phyloP scores from a whole-genome alignment of 148 eudicot genomes.

The Diospyros lotus region DNA sequence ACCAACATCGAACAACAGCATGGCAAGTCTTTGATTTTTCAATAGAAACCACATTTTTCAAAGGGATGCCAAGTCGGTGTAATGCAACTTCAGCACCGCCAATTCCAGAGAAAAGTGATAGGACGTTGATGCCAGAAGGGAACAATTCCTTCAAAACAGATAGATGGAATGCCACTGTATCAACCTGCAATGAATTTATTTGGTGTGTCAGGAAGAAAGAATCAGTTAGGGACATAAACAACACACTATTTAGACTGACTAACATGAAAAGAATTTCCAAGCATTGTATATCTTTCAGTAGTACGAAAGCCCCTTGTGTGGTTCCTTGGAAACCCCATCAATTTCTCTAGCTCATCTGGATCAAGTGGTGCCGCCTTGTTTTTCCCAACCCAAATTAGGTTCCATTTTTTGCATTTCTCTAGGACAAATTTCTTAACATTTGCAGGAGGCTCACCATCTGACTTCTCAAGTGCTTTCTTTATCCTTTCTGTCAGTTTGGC shows the following conservation, averaged over 20 bases:
- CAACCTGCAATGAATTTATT: constrained; percentile 45
- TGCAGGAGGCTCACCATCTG: constrained; percentile 46
- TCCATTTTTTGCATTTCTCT: constrained; percentile 70
- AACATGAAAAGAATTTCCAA: constrained; percentile 90
- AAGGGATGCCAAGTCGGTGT: constrained; percentile 30
- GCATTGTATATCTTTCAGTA: constrained; percentile 67
- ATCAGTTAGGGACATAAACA: neutral
- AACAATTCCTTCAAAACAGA: constrained; percentile 33
- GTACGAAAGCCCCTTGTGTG: constrained; percentile 81
- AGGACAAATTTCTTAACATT: constrained; percentile 43
- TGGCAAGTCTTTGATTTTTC: constrained; percentile 22
- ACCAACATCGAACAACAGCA: constrained; percentile 24
- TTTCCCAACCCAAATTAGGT: constrained; percentile 78
- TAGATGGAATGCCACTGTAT: constrained; percentile 81
- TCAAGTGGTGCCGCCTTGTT: constrained; percentile 82
- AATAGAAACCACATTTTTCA: constrained; percentile 38
- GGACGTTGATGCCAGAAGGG: constrained; percentile 35
- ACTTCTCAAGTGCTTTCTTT: constrained; percentile 48
- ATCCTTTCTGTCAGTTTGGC: constrained; percentile 63
- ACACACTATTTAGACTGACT: neutral
- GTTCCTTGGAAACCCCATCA: constrained; percentile 73
- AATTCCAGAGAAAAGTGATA: constrained; percentile 47
- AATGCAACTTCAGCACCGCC: constrained; percentile 50
- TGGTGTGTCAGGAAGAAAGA: neutral
- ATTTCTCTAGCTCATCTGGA: constrained; percentile 75